Conservation (phyloP, 2,329 filamentous ascomycete species). For the Phyllosticta citriasiana region DNA sequence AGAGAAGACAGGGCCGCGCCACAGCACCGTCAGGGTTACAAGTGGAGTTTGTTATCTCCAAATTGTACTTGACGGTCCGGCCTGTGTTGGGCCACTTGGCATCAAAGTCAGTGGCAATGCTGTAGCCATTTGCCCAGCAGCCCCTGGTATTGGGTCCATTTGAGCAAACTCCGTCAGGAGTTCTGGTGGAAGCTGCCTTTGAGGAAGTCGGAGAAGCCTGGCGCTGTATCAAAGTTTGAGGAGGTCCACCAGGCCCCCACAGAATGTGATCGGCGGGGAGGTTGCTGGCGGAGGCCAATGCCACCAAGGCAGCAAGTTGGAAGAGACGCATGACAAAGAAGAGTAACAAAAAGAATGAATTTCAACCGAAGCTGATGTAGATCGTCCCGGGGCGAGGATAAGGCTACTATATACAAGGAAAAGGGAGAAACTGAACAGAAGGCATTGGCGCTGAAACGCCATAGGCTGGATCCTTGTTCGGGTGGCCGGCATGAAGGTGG, state of each 20-base stretch:
- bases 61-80: constrained; percentile 22
- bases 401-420: neutral
- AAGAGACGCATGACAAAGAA: constrained; percentile 13
- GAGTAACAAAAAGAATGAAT: neutral
- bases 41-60: constrained; percentile 33
- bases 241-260: constrained; percentile 16
- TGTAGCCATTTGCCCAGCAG: constrained; percentile 36
- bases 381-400: neutral
- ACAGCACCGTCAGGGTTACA: constrained; percentile 29
- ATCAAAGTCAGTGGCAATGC: constrained; percentile 37
- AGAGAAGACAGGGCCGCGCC: constrained; percentile 22
- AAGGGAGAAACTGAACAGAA: neutral
- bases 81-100: constrained; percentile 29
- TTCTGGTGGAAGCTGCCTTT: constrained; percentile 9
- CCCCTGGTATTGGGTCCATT: constrained; percentile 26
- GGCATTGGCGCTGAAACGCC: neutral
- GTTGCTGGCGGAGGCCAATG: constrained; percentile 12
- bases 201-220: neutral
- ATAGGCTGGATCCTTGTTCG: neutral
- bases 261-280: constrained; percentile 16
- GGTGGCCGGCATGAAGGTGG: neutral
- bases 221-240: constrained; percentile 7
- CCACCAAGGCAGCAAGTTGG: constrained; percentile 14
- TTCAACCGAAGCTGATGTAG: neutral
- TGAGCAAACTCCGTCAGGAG: constrained; percentile 22